A percentile compares a stretch with the other conserved stretches of the same genome.
These are phyloP conservation scores for Penicillium steckii DNA, from an alignment of 495 filamentous ascomycete species.

Conservation along the genomic window DNA sequence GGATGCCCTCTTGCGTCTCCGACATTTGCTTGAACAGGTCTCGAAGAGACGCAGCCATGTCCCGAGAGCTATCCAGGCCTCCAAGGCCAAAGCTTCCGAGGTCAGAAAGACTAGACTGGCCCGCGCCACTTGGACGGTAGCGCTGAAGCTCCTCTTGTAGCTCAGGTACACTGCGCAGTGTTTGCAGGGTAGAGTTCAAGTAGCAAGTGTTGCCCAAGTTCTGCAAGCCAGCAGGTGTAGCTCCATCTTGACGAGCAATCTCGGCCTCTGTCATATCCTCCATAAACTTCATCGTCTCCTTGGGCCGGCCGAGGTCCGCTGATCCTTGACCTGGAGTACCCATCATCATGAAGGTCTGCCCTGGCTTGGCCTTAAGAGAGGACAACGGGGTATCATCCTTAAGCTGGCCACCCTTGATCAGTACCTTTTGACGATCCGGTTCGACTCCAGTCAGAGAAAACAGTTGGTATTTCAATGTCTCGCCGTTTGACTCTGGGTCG, in stretches of 20 bases:
- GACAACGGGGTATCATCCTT: constrained; percentile 92
- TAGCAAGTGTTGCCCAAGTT: constrained; percentile 99
- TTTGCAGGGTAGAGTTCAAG: constrained; percentile 93
- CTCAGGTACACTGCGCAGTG: constrained; percentile 85
- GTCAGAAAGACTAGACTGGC: constrained; percentile 40
- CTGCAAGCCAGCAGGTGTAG: constrained; percentile 82
- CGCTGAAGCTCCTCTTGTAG: constrained; percentile 74
- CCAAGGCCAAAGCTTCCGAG: constrained; percentile 61
- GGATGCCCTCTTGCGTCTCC: constrained; percentile 83
- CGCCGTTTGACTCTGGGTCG: constrained; percentile 79
- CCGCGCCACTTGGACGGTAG: constrained; percentile 54
- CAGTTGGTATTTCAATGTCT: constrained; percentile 92
- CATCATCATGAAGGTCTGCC: constrained; percentile 94
- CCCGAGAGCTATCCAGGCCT: constrained; percentile 58
- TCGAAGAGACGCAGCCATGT: constrained; percentile 77
- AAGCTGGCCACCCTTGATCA: constrained; percentile 89
- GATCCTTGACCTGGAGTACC: constrained; percentile 70
- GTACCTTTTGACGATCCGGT: constrained; percentile 91
- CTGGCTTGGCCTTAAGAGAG: constrained; percentile 78
- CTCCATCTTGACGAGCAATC: constrained; percentile 75
- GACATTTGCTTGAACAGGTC: constrained; percentile 94
- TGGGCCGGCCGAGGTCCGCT: constrained; percentile 64
- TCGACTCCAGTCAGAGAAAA: constrained; percentile 95
- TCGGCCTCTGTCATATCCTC: constrained; percentile 99
- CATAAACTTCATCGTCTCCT: constrained; percentile 80